Evolutionary conservation across 2,329 filamentous ascomycete genomes (phyloP), one percentile per base, ranked within the genome.

Genomic region (Colletotrichum theobromicola): DNA sequence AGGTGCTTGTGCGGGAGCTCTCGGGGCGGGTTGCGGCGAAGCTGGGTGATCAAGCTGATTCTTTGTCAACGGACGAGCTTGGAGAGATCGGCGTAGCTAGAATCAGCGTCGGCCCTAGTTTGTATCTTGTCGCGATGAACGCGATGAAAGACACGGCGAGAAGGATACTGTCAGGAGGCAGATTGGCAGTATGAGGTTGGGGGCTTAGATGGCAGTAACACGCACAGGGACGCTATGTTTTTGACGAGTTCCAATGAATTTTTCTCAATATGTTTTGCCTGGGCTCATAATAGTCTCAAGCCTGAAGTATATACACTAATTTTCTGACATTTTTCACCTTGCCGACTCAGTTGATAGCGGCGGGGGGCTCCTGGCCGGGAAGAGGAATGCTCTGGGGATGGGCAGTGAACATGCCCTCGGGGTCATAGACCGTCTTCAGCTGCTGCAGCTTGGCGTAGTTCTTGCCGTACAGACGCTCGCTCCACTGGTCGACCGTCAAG

Each of bases 41-140:
- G 72, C 77, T 87, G 75, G 82, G 83, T 34, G 78, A 77, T 13
- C 78, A 81, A 18, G 76, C 81, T 4, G 85, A 82, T 16, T 84
- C 83, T 0, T 78, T 90, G 75, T 86, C 84, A 5, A 84, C 87
- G 2, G 78, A 79, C 42, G 85, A 89, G 73, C 77, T 90, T 77
- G 84, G 81, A 5, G 78, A 85, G 55, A 81, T 91, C 64, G 90
- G 89, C 0, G 88, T 91, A 46, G 87, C 88, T 8, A 86, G 89
- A 76, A 86, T 91, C 75, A 91, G 89, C 79, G 81, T 91, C 74
- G 90, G 90, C 0, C 88, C 89, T 1, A 83, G 83, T 28, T 72
- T 90, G 72, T 88, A 84, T 77, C 75, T 80, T 2, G 79, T 83
- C 57, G 87, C 86, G 3, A 85, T 86, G 80, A 79, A 79, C 35